Percentiles rank a stretch among this genome's conserved stretches.
phyloP scores from a whole-genome alignment of 2,329 filamentous ascomycete genomes.

The Claviceps pusilla region DNA sequence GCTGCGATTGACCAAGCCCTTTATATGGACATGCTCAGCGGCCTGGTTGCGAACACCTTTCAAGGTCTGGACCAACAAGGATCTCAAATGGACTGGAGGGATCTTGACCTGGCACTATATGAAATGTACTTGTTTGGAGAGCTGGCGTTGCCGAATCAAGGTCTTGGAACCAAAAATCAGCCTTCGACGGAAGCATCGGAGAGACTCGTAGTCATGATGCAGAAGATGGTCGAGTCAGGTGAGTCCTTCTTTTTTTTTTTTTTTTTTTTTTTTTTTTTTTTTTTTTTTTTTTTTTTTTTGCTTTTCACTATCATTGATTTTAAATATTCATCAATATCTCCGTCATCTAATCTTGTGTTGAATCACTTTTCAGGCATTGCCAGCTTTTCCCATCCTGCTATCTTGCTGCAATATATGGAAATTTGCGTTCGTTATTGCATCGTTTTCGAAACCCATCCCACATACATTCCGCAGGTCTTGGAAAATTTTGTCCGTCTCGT shows the following conservation, averaged over 20 bases:
- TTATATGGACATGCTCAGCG: slow-evolving; percentile 78
- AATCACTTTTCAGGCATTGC: slow-evolving; percentile 48
- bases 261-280: background rate
- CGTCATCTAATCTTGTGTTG: background rate
- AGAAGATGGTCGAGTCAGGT: slow-evolving; percentile 88
- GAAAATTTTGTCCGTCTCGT: slow-evolving; percentile 85
- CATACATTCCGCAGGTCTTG: slow-evolving; percentile 71
- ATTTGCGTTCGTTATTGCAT: slow-evolving; percentile 87
- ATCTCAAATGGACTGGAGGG: slow-evolving; percentile 75
- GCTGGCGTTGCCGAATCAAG: slow-evolving; percentile 74
- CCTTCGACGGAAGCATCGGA: slow-evolving; percentile 67
- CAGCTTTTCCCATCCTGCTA: slow-evolving; percentile 75
- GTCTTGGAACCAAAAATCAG: slow-evolving; percentile 71
- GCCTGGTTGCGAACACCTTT: slow-evolving; percentile 77
- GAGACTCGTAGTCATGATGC: slow-evolving; percentile 81
- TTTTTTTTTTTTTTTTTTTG: background rate
- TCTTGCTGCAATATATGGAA: slow-evolving; percentile 95
- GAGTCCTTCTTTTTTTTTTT: slow-evolving; percentile 20
- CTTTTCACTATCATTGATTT: no score
- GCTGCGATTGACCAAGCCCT: slow-evolving; percentile 76
- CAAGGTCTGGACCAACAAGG: slow-evolving; percentile 61
- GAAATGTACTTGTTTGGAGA: slow-evolving; percentile 96
- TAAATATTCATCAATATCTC: background rate
- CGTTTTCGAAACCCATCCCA: slow-evolving; percentile 76
- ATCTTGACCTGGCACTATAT: slow-evolving; percentile 81